phyloP scores from a whole-genome alignment of 1,284 basidiomycete genomes.

The Coniferiporia sulphurascens region DNA sequence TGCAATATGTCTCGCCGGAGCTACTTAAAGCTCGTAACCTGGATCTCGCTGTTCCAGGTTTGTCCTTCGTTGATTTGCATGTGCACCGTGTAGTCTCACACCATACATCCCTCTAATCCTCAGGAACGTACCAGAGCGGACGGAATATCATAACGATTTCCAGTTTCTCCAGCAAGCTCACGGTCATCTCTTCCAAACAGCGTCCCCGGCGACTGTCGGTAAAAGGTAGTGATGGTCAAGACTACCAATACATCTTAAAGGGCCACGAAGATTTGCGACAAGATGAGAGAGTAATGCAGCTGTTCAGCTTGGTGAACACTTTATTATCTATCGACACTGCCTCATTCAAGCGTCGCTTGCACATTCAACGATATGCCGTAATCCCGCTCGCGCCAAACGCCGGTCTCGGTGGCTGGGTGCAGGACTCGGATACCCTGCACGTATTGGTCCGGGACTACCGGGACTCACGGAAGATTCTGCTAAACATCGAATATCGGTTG shows the following conservation, averaged over 20 bases:
- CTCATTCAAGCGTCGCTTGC: constrained; percentile 94
- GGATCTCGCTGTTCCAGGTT: constrained; percentile 92
- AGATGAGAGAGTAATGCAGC: constrained; percentile 99
- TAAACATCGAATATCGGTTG: constrained; percentile 97
- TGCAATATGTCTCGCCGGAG: constrained; percentile 97
- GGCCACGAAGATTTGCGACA: constrained; percentile 99
- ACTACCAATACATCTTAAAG: constrained; percentile 93
- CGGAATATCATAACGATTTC: constrained; percentile 81
- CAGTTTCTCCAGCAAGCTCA: constrained; percentile 82
- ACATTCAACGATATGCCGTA: constrained; percentile 91
- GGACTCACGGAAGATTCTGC: constrained; percentile 90
- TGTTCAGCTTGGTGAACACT: constrained; percentile 97
- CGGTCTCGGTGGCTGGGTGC: constrained; percentile 93
- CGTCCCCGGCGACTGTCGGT: constrained; percentile 88
- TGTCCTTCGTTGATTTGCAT: constrained; percentile 17
- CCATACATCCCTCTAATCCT: neutral
- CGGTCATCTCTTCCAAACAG: constrained; percentile 98
- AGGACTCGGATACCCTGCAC: constrained; percentile 97
- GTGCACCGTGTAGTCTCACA: neutral
- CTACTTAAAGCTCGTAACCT: constrained; percentile 86
- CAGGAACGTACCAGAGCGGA: constrained; percentile 92
- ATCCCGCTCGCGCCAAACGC: constrained; percentile 96
- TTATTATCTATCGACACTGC: constrained; percentile 89
- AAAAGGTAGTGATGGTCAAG: constrained; percentile 88
- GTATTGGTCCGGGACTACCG: constrained; percentile 95